phyloP scores from a whole-genome alignment of 202 grass and related monocot genomes.

The Setaria viridis region DNA sequence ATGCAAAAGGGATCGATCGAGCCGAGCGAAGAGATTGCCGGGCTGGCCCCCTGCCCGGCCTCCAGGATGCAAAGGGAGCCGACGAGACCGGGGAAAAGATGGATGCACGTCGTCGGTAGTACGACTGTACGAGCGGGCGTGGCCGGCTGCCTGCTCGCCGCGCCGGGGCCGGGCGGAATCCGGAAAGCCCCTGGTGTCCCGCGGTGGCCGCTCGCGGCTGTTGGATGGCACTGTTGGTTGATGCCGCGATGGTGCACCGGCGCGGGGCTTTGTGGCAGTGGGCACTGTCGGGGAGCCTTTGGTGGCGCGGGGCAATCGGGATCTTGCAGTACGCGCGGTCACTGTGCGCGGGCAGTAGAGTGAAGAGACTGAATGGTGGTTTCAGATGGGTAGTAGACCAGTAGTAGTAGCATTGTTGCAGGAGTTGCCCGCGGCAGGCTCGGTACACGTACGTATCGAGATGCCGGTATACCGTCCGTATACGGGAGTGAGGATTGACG shows the following conservation, averaged over 20 bases:
- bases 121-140: background rate
- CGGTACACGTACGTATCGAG: background rate
- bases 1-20: background rate
- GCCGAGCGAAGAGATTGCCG: background rate
- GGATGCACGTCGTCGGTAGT: background rate
- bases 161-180: background rate
- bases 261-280: background rate
- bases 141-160: background rate
- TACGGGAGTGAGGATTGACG: background rate
- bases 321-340: background rate
- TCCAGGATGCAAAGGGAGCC: conserved; percentile 9
- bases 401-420: background rate
- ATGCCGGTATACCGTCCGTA: too few relatives aligned
- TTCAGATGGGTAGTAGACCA: background rate
- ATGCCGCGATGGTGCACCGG: background rate
- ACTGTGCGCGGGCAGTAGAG: conserved; percentile 7
- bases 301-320: background rate
- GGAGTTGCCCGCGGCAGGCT: background rate
- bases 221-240: conserved; percentile 31
- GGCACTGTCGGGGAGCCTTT: background rate
- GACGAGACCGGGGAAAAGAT: conserved; percentile 16
- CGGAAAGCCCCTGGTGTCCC: background rate
- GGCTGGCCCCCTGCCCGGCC: conserved; percentile 5
- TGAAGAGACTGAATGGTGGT: background rate
- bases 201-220: background rate